A percentile compares a stretch with the other conserved stretches of the same genome.
Conservation (phyloP, 192 early-diverging fungal species). For the Backusella mclennaniae region DNA sequence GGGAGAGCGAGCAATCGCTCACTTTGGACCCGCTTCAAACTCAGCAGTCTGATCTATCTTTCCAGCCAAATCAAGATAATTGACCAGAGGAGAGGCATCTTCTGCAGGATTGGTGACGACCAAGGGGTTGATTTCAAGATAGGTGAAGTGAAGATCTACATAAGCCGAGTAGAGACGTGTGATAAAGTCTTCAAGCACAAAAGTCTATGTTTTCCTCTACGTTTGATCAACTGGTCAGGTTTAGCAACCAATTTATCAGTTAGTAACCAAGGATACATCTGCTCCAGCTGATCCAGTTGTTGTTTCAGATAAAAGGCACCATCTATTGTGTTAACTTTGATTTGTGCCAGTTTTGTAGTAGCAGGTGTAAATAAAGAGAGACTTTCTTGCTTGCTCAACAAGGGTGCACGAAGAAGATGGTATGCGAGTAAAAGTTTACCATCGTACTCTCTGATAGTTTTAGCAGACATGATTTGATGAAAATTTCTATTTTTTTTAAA, state of each 20-base stretch:
- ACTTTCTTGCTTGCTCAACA: slow-evolving; percentile 44
- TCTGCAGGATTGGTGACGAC: slow-evolving; percentile 78
- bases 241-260: slow-evolving; percentile 89
- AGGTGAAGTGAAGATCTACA: slow-evolving; percentile 96
- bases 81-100: slow-evolving; percentile 68
- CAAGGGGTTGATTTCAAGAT: slow-evolving; percentile 99
- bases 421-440: slow-evolving; percentile 94
- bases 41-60: slow-evolving; percentile 99
- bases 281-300: slow-evolving; percentile 60
- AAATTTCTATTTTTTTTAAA: neutral
- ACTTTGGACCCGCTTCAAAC: slow-evolving; percentile 94
- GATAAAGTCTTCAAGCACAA: slow-evolving; percentile 91
- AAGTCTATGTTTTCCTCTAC: slow-evolving; percentile 93
- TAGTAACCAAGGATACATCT: slow-evolving; percentile 81
- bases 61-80: slow-evolving; percentile 94
- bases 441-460: slow-evolving; percentile 72
- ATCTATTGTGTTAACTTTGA: slow-evolving; percentile 65
- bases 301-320: slow-evolving; percentile 63
- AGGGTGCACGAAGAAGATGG: slow-evolving; percentile 76
- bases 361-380: slow-evolving; percentile 68
- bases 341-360: slow-evolving; percentile 71
- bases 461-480: slow-evolving; percentile 24
- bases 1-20: slow-evolving; percentile 81
- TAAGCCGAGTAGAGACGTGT: slow-evolving; percentile 92
- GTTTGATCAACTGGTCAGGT: slow-evolving; percentile 98